These are phyloP conservation scores for Coniochaeta sp. DNA, from an alignment of 2,329 filamentous ascomycete species.

Conservation along the genomic window DNA sequence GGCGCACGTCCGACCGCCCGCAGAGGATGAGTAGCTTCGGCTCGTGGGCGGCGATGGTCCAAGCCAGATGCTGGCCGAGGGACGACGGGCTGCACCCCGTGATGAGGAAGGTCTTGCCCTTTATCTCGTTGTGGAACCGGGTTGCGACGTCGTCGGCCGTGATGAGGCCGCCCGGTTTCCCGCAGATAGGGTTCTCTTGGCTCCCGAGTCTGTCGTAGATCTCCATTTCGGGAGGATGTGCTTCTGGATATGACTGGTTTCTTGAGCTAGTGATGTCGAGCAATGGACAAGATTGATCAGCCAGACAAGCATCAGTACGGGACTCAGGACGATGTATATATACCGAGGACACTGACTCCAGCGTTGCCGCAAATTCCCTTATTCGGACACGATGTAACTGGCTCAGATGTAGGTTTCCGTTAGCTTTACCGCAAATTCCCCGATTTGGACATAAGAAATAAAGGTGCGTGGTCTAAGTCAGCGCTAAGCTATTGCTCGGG, in stretches of 20 bases:
- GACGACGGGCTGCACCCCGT: neutral
- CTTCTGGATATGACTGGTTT: no score
- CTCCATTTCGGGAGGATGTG: neutral
- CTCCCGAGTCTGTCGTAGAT: neutral
- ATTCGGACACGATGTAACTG: neutral
- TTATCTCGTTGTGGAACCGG: neutral
- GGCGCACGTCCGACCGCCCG: neutral
- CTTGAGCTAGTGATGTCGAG: no score
- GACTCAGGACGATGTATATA: neutral
- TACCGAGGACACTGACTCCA: neutral
- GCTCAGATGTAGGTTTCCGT: neutral
- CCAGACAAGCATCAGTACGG: neutral
- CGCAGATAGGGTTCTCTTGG: neutral
- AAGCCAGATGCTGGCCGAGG: neutral
- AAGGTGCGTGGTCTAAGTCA: neutral
- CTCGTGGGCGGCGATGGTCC: neutral
- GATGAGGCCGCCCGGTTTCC: neutral
- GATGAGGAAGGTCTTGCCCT: slow-evolving; percentile 1
- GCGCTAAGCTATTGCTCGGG: neutral
- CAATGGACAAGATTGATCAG: neutral
- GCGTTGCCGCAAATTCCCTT: no score
- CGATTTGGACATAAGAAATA: neutral
- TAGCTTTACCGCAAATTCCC: neutral
- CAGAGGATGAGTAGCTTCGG: neutral
- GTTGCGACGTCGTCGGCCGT: neutral